Base-by-base conservation (phyloP, 2,329 filamentous ascomycete species). In the Colletotrichum lini region DNA sequence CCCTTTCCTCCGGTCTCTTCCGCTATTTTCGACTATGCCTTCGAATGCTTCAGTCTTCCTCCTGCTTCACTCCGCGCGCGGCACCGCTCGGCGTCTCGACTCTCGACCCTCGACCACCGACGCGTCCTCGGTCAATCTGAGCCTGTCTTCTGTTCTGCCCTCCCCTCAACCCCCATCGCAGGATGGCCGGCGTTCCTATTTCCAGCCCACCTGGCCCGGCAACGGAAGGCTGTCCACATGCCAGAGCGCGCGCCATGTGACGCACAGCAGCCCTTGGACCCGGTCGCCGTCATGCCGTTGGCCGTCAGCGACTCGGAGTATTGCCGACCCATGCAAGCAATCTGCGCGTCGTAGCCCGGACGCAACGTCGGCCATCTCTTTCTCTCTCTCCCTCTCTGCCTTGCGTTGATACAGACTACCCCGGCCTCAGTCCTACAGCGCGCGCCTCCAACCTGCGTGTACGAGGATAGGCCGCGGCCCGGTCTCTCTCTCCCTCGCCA, bases 181-280 rank as follows among this genome's bases (percentile, higher is more conserved):
- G 57, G 54, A 54, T 30, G 10, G 47, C 66, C 65, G 44, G 53
- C 16, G 8, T 35, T 62, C 35, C 47, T 40, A 35, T 35, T 60
- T 56, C 47, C 66, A 71, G 49, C 44, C 30, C 54, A 50, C 23
- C n/a, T 26, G 42, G 59, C 70, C 60, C 67, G 45, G 13, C 49
- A 38, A 45, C 56, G 45, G 42, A 40, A 47, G 52, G 26, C 47
- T 54, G 21, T 42, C 58, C 52, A 47, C 52, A 30, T 60, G 18
- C 44, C 42, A 60, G 72, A 73, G 68, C 72, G 72, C 72, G 72
- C 72, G 68, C 63, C 68, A 68, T 62, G 18, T 72, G 72, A 73
- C 23, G 72, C 72, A 73, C 23, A 38, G 23, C 54, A 44, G 35
- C 53, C 45, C 57, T 61, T 62, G 49, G 54, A 59, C 21, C 68